Percentiles rank a stretch among this genome's conserved stretches.
phyloP scores from a whole-genome alignment of 306 rosid species.

The Castanea mollissima region DNA sequence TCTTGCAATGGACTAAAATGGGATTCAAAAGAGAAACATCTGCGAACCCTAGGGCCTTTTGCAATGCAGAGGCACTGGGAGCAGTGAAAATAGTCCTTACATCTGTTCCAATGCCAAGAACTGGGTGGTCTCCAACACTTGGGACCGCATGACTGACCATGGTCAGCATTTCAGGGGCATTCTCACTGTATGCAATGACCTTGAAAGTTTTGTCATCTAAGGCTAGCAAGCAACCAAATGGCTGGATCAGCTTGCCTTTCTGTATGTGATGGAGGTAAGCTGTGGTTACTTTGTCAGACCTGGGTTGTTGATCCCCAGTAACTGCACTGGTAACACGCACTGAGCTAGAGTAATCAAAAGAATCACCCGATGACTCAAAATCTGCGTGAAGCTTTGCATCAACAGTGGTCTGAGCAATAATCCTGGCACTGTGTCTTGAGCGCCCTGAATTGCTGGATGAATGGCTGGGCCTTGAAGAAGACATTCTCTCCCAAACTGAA shows the following conservation, averaged over 20 bases:
- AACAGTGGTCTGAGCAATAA: slow-evolving; percentile 81
- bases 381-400: slow-evolving; percentile 92
- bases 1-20: slow-evolving; percentile 90
- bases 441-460: slow-evolving; percentile 77
- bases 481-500: slow-evolving; percentile 60
- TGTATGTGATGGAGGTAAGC: slow-evolving; percentile 90
- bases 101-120: slow-evolving; percentile 88
- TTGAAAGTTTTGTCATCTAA: slow-evolving; percentile 85
- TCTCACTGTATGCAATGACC: slow-evolving; percentile 91
- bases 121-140: slow-evolving; percentile 85
- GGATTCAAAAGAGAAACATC: slow-evolving; percentile 95
- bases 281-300: slow-evolving; percentile 74
- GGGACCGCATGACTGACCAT: slow-evolving; percentile 94
- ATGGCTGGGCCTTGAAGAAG: slow-evolving; percentile 74
- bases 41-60: slow-evolving; percentile 81
- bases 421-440: slow-evolving; percentile 73
- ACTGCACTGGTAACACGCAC: slow-evolving; percentile 48
- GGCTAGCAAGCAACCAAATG: slow-evolving; percentile 90
- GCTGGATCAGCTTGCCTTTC: slow-evolving; percentile 86
- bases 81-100: slow-evolving; percentile 69
- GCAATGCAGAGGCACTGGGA: slow-evolving; percentile 82
- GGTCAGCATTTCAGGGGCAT: slow-evolving; percentile 92
- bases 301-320: slow-evolving; percentile 52
- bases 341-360: slow-evolving; percentile 88
- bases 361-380: slow-evolving; percentile 82